These are phyloP conservation scores for Conringia planisiliqua DNA, from an alignment of 345 rosid genomes.

Conservation along the genomic window DNA sequence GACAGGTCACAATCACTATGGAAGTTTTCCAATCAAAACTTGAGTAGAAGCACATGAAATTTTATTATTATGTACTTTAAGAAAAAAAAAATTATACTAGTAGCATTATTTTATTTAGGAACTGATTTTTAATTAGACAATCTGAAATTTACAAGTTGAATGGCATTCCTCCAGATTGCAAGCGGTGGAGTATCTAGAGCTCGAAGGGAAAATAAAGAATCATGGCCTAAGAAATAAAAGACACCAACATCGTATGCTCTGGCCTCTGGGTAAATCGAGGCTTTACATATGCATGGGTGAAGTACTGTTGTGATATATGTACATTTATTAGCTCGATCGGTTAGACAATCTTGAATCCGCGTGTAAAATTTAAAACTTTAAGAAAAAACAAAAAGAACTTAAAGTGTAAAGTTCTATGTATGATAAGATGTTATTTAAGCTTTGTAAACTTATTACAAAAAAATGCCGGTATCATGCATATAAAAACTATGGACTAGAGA, in stretches of 20 bases:
- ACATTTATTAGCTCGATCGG: not conserved
- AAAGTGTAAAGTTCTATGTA: not conserved
- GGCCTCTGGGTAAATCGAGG: not conserved
- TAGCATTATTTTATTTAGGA: not conserved
- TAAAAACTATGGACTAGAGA: not conserved
- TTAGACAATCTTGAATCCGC: not conserved
- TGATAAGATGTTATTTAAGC: not conserved
- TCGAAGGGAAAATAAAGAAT: not conserved
- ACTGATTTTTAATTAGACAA: not conserved
- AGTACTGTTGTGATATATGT: not conserved
- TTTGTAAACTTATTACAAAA: not conserved
- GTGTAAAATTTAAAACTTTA: not conserved
- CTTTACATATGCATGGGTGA: not conserved
- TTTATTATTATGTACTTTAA: not conserved
- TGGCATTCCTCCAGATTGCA: not conserved
- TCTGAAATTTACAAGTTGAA: not conserved
- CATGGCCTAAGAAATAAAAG: not conserved
- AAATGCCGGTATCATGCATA: not conserved
- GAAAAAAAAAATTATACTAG: not conserved
- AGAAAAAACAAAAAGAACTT: no score
- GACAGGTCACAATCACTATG: constrained; percentile 19
- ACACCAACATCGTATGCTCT: not conserved
- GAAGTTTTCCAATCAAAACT: constrained; percentile 16
- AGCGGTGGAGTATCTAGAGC: not conserved
- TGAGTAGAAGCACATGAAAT: constrained; percentile 18